Evolutionary conservation across 2,329 filamentous ascomycete genomes (phyloP).

Genomic region (Escovopsis sp.): DNA sequence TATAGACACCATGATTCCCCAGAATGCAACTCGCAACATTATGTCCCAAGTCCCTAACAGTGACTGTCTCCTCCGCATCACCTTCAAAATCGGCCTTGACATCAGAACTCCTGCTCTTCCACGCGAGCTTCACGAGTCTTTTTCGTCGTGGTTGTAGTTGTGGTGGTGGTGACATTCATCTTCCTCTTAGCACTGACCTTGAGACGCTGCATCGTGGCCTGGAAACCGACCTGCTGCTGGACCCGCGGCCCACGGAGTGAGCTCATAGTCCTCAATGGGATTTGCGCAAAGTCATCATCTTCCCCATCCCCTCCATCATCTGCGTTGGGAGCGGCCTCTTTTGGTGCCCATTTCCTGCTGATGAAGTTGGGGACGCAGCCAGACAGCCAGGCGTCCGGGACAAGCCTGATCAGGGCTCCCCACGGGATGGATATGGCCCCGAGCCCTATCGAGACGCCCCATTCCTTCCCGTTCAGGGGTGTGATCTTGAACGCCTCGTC

Average conservation of each 20-base stretch:
- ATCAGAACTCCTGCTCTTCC: no score
- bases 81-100: no score
- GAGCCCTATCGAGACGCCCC: conserved; percentile 62
- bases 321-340: not conserved
- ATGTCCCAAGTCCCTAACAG: no score
- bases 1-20: no score
- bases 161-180: not conserved
- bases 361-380: conserved; percentile 16
- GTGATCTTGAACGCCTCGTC: conserved; percentile 43
- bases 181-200: not conserved
- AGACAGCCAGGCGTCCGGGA: conserved; percentile 46
- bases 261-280: conserved; percentile 16
- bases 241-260: conserved; percentile 17
- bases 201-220: conserved; percentile 11
- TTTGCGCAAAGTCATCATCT: conserved; percentile 11
- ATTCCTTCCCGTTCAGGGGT: conserved; percentile 49
- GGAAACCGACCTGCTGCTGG: conserved; percentile 17
- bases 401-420: conserved; percentile 57
- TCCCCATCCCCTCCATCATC: conserved; percentile 1
- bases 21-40: no score
- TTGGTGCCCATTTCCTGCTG: conserved; percentile 13
- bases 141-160: not conserved
- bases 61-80: no score
- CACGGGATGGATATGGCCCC: conserved; percentile 61
- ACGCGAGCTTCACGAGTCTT: not conserved